phyloP scores from a whole-genome alignment of 1,284 basidiomycete species.

The Moesziomyces antarcticus region DNA sequence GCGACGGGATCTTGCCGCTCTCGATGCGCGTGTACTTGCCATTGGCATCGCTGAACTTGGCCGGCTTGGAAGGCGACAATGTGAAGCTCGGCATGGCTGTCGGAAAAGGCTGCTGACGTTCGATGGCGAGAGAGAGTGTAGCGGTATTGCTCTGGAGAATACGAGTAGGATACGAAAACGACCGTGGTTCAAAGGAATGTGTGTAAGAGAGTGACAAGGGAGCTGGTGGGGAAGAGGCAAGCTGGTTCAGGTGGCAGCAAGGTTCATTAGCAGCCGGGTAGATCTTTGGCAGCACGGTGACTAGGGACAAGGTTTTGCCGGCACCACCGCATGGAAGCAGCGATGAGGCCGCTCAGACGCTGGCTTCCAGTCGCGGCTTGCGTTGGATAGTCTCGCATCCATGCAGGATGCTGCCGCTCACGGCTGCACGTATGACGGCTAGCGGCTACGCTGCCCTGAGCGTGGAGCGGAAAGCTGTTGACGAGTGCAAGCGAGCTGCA shows the following conservation, averaged over 20 bases:
- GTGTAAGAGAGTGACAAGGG: conserved; percentile 8
- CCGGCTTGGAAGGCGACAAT: conserved; percentile 23
- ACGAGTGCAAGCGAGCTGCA: conserved; percentile 23
- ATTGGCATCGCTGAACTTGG: conserved; percentile 36
- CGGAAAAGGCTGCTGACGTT: neutral
- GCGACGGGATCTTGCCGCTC: conserved; percentile 30
- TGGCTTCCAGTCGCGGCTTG: neutral
- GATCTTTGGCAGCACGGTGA: neutral
- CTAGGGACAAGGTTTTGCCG: neutral
- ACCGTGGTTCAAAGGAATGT: conserved; percentile 18
- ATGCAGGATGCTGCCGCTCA: neutral
- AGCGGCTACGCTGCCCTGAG: no score
- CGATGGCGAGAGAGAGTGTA: neutral
- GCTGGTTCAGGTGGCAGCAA: neutral
- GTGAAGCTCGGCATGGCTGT: conserved; percentile 29
- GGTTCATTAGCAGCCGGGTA: neutral
- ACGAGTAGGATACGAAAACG: conserved; percentile 3
- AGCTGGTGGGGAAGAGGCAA: conserved; percentile 7
- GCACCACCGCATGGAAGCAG: neutral
- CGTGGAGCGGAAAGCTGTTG: conserved; percentile 15
- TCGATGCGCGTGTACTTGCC: conserved; percentile 46
- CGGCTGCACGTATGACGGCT: no score
- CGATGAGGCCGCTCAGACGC: neutral
- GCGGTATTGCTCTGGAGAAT: conserved; percentile 9
- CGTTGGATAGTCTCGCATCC: neutral